Evolutionary conservation across 2,329 filamentous ascomycete genomes (phyloP), one percentile per base, ranked within the genome.

Genomic region (Cytospora mali): DNA sequence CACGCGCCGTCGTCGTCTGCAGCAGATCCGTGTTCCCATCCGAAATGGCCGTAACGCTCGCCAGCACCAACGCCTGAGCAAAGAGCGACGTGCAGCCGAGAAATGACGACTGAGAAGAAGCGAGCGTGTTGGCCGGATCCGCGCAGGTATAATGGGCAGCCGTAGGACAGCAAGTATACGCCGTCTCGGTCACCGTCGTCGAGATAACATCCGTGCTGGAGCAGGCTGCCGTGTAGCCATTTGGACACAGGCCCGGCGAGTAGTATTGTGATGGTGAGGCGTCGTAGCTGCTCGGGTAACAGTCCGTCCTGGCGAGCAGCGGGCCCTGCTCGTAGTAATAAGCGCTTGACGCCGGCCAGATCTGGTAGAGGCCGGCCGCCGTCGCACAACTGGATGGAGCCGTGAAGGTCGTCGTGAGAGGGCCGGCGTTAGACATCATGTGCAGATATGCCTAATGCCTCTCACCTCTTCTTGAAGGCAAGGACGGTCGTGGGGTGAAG

Each of bases 391-490:
- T 69, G 28, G 68, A 58, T 51, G 70, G 70, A 31, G 69, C 67
- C 54, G 58, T 59, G 42, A 71, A 72, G 2, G 68, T 69, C n/a
- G 70, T 72, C 54, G 70, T 72, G 62, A 72, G 67, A 57, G 69
- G 67, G 51, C 70, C 71, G 66, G 53, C 61, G 61, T 65, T 65
- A 21, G 64, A 57, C 64, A 65, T 62, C 18, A 35, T 64, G 55
- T 33, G 28, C n/a, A 18, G 28, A 14, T 23, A 33, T 55, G 55
- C 25, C 55, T 58, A 21, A 35, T 48, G 49, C 49, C 25, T 56
- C 53, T 59, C 55, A 58, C 62, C 62, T 61, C 48, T 55, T 64
- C 55, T 55, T 58, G 31, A 54, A 57, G 56, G 53, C 51, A 51
- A 52, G 56, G 25, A 33, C n/a, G 42, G 33, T 48, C 25, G 23